Conservation (phyloP, 2,329 filamentous ascomycete species). For the Phialophora chinensis region DNA sequence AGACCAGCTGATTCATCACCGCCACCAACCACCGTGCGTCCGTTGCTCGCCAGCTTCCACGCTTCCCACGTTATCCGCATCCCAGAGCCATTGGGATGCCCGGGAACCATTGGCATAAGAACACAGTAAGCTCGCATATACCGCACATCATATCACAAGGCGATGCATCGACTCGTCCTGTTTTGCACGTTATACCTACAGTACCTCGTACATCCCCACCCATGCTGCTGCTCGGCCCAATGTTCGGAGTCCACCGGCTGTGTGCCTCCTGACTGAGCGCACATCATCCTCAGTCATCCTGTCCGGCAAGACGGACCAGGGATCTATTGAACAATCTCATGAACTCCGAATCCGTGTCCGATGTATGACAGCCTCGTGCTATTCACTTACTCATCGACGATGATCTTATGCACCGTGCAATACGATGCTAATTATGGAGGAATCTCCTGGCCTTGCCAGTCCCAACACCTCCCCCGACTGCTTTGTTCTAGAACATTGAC, state of each 20-base stretch:
- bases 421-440: slow-evolving; percentile 27
- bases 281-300: slow-evolving; percentile 5
- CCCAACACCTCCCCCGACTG: slow-evolving; percentile 49
- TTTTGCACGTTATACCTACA: neutral
- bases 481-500: slow-evolving; percentile 60
- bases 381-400: slow-evolving; percentile 16
- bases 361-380: slow-evolving; percentile 16
- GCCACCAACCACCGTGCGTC: slow-evolving; percentile 21
- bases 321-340: neutral
- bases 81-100: slow-evolving; percentile 18
- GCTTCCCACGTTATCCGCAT: slow-evolving; percentile 20
- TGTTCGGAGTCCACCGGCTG: slow-evolving; percentile 8
- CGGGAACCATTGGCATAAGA: slow-evolving; percentile 12
- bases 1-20: slow-evolving; percentile 29
- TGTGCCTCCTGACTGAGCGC: slow-evolving; percentile 2
- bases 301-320: neutral
- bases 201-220: neutral
- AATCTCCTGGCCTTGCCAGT: slow-evolving; percentile 38
- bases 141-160: slow-evolving; percentile 2
- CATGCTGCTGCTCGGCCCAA: neutral
- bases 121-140: slow-evolving; percentile 26
- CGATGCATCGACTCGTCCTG: slow-evolving; percentile 1
- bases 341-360: neutral
- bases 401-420: slow-evolving; percentile 3
- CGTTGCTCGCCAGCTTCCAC: slow-evolving; percentile 26